Evolutionary conservation across 495 filamentous ascomycete genomes (phyloP).

Genomic region (Podospora anserina): DNA sequence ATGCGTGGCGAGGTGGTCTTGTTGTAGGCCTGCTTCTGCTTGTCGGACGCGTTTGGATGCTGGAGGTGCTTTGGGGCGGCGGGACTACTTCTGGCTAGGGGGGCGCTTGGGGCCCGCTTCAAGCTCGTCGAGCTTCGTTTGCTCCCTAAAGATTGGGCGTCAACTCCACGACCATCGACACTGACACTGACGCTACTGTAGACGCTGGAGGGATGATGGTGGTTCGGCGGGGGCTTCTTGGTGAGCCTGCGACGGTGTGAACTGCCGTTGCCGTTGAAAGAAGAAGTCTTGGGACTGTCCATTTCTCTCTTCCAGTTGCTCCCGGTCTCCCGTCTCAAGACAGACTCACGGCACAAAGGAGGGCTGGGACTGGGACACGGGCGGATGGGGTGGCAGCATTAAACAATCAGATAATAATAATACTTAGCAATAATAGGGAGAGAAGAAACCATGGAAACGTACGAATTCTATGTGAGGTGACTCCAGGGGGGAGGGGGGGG

Average conservation of each 20-base stretch:
- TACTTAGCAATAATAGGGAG: slow-evolving; percentile 24
- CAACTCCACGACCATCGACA: slow-evolving; percentile 45
- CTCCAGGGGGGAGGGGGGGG: neutral
- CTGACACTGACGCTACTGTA: slow-evolving; percentile 34
- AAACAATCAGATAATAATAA: slow-evolving; percentile 29
- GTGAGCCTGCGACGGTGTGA: slow-evolving; percentile 52
- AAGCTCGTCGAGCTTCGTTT: slow-evolving; percentile 57
- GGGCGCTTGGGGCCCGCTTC: slow-evolving; percentile 68
- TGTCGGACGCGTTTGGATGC: slow-evolving; percentile 37
- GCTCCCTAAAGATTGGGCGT: slow-evolving; percentile 52
- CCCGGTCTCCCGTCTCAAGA: too few species aligned
- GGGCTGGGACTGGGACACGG: slow-evolving; percentile 6
- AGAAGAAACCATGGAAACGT: slow-evolving; percentile 20
- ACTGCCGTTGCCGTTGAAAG: slow-evolving; percentile 28
- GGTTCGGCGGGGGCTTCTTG: slow-evolving; percentile 52
- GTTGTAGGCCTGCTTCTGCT: slow-evolving; percentile 12
- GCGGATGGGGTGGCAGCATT: slow-evolving; percentile 19
- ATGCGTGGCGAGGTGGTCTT: slow-evolving; percentile 41
- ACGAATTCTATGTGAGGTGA: slow-evolving; percentile 4
- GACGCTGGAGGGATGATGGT: slow-evolving; percentile 39
- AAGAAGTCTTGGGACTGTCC: slow-evolving; percentile 39
- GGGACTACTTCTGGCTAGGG: slow-evolving; percentile 41
- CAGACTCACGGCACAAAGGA: slow-evolving; percentile 22
- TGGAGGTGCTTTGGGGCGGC: neutral
- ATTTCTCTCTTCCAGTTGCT: slow-evolving; percentile 23